Conservation (phyloP, 371 early-diverging fungal species). For the Rhizopus delemar region DNA sequence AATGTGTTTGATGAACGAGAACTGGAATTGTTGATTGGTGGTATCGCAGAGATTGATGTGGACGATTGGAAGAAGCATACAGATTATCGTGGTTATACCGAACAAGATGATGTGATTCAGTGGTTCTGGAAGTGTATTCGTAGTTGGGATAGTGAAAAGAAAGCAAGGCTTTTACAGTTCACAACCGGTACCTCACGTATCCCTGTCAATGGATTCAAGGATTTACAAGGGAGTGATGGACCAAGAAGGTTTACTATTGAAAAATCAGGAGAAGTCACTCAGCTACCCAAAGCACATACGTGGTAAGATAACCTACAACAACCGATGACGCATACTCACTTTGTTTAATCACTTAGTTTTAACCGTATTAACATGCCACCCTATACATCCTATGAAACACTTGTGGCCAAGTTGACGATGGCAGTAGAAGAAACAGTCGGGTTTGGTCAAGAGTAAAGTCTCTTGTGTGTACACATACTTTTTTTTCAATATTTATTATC, state of each 20-base stretch:
- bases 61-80: constrained; percentile 99
- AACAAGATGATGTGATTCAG: constrained; percentile 91
- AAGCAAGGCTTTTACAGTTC: constrained; percentile 94
- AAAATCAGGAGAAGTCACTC: constrained; percentile 85
- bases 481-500: not conserved
- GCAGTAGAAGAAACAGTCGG: constrained; percentile 95
- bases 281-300: constrained; percentile 93
- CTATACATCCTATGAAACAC: constrained; percentile 71
- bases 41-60: constrained; percentile 97
- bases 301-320: constrained; percentile 61
- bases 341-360: constrained; percentile 57
- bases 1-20: constrained; percentile 98
- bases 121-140: constrained; percentile 98
- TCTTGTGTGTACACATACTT: constrained; percentile 5
- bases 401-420: constrained; percentile 82
- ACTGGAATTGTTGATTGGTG: constrained; percentile 97
- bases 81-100: constrained; percentile 96
- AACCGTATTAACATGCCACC: constrained; percentile 96
- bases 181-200: constrained; percentile 98
- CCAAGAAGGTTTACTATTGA: constrained; percentile 96
- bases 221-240: constrained; percentile 96
- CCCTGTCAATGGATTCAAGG: constrained; percentile 98
- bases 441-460: constrained; percentile 74
- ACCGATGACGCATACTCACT: not conserved
- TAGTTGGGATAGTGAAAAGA: constrained; percentile 91